Conservation (phyloP, 1,284 basidiomycete species). For the Tranzscheliella williamsii region DNA sequence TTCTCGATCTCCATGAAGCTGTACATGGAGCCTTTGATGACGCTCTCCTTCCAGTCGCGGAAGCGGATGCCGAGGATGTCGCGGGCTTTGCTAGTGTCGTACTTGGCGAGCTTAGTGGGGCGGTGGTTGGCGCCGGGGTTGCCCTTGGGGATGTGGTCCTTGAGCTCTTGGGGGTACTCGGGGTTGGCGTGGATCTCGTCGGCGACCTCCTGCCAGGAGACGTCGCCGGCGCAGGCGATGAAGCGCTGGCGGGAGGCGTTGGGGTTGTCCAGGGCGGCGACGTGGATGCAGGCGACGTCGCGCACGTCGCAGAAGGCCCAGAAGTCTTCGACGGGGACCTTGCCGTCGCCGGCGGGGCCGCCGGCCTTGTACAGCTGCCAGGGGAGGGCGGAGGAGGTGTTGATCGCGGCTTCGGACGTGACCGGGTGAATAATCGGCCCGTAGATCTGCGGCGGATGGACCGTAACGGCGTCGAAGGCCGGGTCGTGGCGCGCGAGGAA, state of each 20-base stretch:
- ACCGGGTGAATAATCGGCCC: slow-evolving; percentile 42
- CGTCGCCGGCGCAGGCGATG: slow-evolving; percentile 17
- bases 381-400: slow-evolving; percentile 17
- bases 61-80: slow-evolving; percentile 29
- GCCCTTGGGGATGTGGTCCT: slow-evolving; percentile 28
- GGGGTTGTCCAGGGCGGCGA: slow-evolving; percentile 18
- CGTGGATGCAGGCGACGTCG: slow-evolving; percentile 31
- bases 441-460: slow-evolving; percentile 47
- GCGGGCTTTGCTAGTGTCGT: slow-evolving; percentile 21
- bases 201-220: slow-evolving; percentile 30
- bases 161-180: slow-evolving; percentile 23
- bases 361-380: slow-evolving; percentile 38
- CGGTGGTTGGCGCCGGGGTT: slow-evolving; percentile 9
- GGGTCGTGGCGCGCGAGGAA: slow-evolving; percentile 55
- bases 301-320: slow-evolving; percentile 32
- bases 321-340: slow-evolving; percentile 21
- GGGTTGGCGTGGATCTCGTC: slow-evolving; percentile 33
- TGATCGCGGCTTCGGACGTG: slow-evolving; percentile 25
- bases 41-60: slow-evolving; percentile 30
- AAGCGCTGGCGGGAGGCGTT: slow-evolving; percentile 17
- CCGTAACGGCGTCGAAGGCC: slow-evolving; percentile 29
- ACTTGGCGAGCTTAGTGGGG: slow-evolving; percentile 11
- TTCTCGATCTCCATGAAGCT: slow-evolving; percentile 38
- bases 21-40: slow-evolving; percentile 35
- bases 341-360: slow-evolving; percentile 21